Evolutionary conservation across 2,329 filamentous ascomycete genomes (phyloP).

Genomic region (Trichophyton mentagrophytes): DNA sequence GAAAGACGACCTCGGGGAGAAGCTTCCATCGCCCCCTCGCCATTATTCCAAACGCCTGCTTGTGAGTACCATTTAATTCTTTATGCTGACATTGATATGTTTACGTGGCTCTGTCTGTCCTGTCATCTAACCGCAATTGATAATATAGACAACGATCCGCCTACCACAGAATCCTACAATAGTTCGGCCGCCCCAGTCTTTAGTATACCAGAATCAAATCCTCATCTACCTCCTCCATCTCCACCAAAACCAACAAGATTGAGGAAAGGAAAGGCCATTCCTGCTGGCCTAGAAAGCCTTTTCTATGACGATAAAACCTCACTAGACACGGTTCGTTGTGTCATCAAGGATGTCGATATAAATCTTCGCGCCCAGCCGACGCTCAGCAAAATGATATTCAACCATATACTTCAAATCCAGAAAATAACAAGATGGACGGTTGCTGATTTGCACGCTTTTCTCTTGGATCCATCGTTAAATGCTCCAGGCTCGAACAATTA

Average conservation of each 20-base stretch:
- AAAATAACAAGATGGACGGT: slow-evolving; percentile 9
- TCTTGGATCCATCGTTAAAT: slow-evolving; percentile 28
- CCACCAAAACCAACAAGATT: background rate
- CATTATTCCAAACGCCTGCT: background rate
- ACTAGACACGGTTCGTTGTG: slow-evolving; percentile 20
- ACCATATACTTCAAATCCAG: slow-evolving; percentile 18
- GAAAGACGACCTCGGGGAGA: background rate
- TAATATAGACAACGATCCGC: background rate
- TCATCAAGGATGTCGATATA: slow-evolving; percentile 20
- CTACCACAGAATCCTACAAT: background rate
- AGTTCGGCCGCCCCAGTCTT: background rate
- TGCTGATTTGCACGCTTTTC: slow-evolving; percentile 21
- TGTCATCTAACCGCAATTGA: background rate
- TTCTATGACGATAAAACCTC: background rate
- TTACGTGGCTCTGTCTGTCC: background rate
- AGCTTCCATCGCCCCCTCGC: background rate
- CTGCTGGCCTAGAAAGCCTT: background rate
- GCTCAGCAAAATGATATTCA: slow-evolving; percentile 26
- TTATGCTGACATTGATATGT: too few species aligned
- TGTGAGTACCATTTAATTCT: background rate
- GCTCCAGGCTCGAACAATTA: slow-evolving; percentile 26
- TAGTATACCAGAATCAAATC: background rate
- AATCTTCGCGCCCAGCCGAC: slow-evolving; percentile 25
- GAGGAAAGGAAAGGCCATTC: background rate
- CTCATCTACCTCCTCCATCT: background rate